Base-by-base conservation (phyloP, 2,329 filamentous ascomycete species). In the Aspergillus calidoustus region DNA sequence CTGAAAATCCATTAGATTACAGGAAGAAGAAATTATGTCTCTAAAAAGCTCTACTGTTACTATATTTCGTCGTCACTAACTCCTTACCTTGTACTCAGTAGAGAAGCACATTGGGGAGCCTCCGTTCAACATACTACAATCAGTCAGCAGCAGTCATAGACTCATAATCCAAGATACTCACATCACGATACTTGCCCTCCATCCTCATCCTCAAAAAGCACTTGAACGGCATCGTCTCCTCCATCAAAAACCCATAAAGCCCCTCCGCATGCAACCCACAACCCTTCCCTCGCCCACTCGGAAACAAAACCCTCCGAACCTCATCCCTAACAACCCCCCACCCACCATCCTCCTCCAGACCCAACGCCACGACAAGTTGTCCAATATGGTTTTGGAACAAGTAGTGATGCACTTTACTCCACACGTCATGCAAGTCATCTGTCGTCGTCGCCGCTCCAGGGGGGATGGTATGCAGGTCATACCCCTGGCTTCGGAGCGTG, bases 201-300 rank as follows among this genome's bases (percentile, higher is more conserved):
- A 66, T 59, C 30, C 64, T 51, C 57, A 64, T 64, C 38, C 55
- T 54, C 46, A 66, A 46, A 49, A 64, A 66, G 41, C 64, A 66
- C 50, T 64, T 64, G 28, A 66, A 64, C 4, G 62, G 51, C 64
- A 66, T 66, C 11, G 52, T 63, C 25, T 61, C 56, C 22, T 60
- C 56, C 15, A 57, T 15, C n/a, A 64, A 59, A 46, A 41, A 60
- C 15, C 46, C 56, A 59, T 57, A 62, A 19, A 66, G 23, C 13
- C 23, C 15, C 41, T 25, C n/a, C 7, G 49, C 61, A 25, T 25
- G 46, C 7, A 25, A 9, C 2, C 11, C 28, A 19, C 23, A 5
- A 57, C 49, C 47, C 17, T 25, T 34, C 17, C 51, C 47, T 1
- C 25, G 2, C 25, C 25, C 25, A 28, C 2, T 7, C n/a, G 59